Evolutionary conservation across 176 grass and related monocot species (phyloP), one percentile per base, ranked within the genome.

Genomic region (Typha latifolia): DNA sequence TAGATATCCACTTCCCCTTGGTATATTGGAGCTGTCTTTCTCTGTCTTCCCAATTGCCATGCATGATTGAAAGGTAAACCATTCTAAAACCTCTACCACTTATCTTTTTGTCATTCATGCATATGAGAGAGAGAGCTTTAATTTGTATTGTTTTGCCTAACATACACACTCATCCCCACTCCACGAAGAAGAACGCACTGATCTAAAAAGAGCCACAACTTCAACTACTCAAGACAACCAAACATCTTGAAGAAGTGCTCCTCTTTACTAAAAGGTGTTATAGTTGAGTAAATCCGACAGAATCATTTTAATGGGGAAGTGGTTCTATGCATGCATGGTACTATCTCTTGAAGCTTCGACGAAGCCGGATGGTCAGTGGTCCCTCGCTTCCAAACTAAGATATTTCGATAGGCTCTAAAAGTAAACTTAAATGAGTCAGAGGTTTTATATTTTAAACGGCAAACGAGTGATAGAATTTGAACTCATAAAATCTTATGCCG

Each of bases 251-350:
- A 16, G 3, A 43, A 66, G 63, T 66, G 27, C 63, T 47, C 15
- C n/a, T 66, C 31, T 66, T 66, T 66, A 47, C 26, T 37, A 66
- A 66, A 65, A 66, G 63, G 32, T 66, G 63, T 61, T 61, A n/a
- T 20, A 20, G 2, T 22, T 20, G n/a, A 7, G n/a, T 61, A 16
- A 20, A 18, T 61, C 21, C 2, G 8, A 20, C 21, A 61, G 10
- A 20, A 22, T 61, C 21, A 20, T 61, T 20, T n/a, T 61, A 22
- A 22, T 23, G n/a, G 8, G 8, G 21, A 19, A 61, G 2, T 14
- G 16, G 19, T 22, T 61, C 21, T 18, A 61, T 61, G 55, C 19
- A 61, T 20, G 37, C 37, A 43, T 9, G 37, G 37, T 43, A 43
- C 37, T 43, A 10, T 6, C 5, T 43, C 9, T 10, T 43, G 37